Base-by-base conservation (phyloP, 345 rosid species). In the Brassica carinata region DNA sequence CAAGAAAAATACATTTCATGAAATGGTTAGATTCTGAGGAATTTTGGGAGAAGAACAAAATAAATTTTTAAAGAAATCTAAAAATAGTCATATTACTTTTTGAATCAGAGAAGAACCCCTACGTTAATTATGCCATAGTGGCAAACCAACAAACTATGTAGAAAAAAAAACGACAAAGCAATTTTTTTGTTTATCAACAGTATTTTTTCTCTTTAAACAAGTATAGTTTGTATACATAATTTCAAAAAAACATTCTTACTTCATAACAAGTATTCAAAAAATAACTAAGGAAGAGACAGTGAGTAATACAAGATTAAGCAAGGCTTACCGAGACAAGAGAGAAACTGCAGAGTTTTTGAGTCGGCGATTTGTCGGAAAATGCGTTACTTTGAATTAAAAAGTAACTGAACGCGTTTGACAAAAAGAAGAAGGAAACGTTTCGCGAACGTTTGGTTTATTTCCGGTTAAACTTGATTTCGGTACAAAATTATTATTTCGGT, bases 371-470 rank as follows among this genome's bases (percentile, higher is more conserved):
- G 4, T n/a, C 15, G 38, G 18, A 77, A 34, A 30, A 31, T 70
- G 57, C 5, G 8, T 43, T 26, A 13, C 2, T 19, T 19, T 2
- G n/a, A 23, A 40, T 3, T 26, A 8, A 6, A 68, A 18, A 43
- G 65, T 58, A 59, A 79, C 31, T 5, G 74, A 19, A 79, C 29
- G 64, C 53, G 19, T 79, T 40, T 30, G 19, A 45, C 55, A 45
- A 23, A 45, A 67, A 79, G 43, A 23, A 38, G 34, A 57, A 65
- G 70, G 74, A 73, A 67, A 73, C 78, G 78, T 73, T 79, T 79
- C 26, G 82, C 29, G 55, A 58, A 78, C 67, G 82, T 61, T 79
- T 79, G 34, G 73, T 73, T 74, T 48, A 69, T 1, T 74, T 62
- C 61, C 74, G 79, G 71, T 69, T 69, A 34, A 7, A 33, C 13